These are phyloP conservation scores for Periconia sp. DNA, from an alignment of 2,329 filamentous ascomycete genomes.

Conservation along the genomic window DNA sequence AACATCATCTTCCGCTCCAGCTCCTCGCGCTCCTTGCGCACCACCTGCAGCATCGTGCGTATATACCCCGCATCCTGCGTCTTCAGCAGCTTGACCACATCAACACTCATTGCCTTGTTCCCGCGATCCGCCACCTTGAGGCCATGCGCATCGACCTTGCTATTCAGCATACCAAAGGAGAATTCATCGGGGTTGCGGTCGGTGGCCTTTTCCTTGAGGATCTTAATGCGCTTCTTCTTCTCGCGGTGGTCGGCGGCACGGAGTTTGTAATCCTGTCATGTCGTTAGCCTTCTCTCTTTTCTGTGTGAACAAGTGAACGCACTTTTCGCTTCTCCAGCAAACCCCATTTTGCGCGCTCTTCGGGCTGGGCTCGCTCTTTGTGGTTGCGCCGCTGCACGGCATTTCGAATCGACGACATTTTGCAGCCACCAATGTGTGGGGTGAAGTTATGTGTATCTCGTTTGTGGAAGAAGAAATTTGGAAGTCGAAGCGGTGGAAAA, in stretches of 20 bases:
- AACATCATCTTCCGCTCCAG: conserved; percentile 44
- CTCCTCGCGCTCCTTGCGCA: conserved; percentile 56
- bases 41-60: conserved; percentile 59
- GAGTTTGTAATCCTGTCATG: conserved; percentile 62
- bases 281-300: not conserved
- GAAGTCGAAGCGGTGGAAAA: too few relatives aligned
- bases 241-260: conserved; percentile 65
- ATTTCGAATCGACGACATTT: conserved; percentile 40
- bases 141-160: conserved; percentile 50
- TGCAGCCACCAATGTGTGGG: not conserved
- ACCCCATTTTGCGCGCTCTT: conserved; percentile 81
- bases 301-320: not conserved
- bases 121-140: conserved; percentile 48
- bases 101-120: conserved; percentile 51
- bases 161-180: conserved; percentile 64
- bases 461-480: too few relatives aligned
- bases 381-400: conserved; percentile 74
- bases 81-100: conserved; percentile 65
- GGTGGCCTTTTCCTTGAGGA: conserved; percentile 60
- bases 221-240: conserved; percentile 62
- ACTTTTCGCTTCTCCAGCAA: conserved; percentile 91
- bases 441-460: too few relatives aligned
- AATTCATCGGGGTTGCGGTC: conserved; percentile 69
- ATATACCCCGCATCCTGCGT: conserved; percentile 67
- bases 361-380: conserved; percentile 84